Conservation (phyloP, 768 basidiomycete genomes). For the Trametes villosa region DNA sequence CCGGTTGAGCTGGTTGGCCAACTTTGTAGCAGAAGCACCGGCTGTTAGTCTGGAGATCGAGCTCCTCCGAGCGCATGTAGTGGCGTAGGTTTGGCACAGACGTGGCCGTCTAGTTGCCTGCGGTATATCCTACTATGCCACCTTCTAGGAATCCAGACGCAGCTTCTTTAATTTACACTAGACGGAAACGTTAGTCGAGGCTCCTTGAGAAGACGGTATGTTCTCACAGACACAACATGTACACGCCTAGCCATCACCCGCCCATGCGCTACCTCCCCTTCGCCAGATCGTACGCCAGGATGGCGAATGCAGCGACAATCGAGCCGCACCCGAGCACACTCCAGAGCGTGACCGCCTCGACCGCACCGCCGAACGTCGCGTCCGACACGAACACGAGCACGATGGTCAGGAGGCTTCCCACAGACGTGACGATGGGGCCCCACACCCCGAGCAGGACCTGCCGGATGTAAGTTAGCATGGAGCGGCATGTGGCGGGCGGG, state of each 20-base stretch:
- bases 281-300: conserved; percentile 74
- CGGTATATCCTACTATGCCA: no score
- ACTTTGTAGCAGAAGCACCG: no score
- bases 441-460: conserved; percentile 83
- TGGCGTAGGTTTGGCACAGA: no score
- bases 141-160: no score
- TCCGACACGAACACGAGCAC: conserved; percentile 86
- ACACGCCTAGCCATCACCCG: background rate
- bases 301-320: conserved; percentile 82
- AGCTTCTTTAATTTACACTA: no score
- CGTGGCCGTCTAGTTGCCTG: no score
- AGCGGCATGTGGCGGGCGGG: background rate
- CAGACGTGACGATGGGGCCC: conserved; percentile 87
- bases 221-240: background rate
- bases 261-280: conserved; percentile 9
- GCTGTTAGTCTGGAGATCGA: no score
- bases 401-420: conserved; percentile 93
- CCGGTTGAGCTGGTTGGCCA: no score
- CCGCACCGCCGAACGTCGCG: conserved; percentile 66
- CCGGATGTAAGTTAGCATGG: background rate
- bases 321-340: conserved; percentile 76
- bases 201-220: no score
- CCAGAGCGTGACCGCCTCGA: conserved; percentile 66
- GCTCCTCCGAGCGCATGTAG: no score
- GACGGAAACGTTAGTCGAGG: no score